These are phyloP conservation scores for Ploettnerulaceae sp. DNA, from an alignment of 2,329 filamentous ascomycete genomes.

Conservation along the genomic window DNA sequence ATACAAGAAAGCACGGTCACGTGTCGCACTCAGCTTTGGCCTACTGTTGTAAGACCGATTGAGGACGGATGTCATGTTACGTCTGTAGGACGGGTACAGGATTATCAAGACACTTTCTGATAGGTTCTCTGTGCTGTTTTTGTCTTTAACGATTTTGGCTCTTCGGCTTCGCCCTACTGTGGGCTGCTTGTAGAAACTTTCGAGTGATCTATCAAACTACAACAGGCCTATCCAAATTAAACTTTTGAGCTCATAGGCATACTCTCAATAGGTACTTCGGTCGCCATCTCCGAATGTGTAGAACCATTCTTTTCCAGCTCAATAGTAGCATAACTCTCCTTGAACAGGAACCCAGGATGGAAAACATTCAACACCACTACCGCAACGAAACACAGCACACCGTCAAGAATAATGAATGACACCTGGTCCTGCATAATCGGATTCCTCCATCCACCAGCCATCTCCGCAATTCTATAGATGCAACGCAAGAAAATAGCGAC, in stretches of 20 bases:
- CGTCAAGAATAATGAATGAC: conserved; percentile 49
- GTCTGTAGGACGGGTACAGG: too few relatives aligned
- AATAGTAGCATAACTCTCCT: conserved; percentile 14
- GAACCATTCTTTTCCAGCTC: conserved; percentile 4
- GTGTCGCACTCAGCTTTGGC: too few relatives aligned
- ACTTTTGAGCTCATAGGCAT: not conserved
- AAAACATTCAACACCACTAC: conserved; percentile 42
- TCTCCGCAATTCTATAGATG: conserved; percentile 44
- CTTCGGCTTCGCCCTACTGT: too few relatives aligned
- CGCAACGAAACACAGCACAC: conserved; percentile 42
- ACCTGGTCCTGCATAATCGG: conserved; percentile 57
- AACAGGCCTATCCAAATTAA: too few relatives aligned
- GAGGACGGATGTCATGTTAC: too few relatives aligned
- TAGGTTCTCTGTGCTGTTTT: too few relatives aligned
- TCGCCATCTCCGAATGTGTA: not conserved
- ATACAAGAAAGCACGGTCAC: too few relatives aligned
- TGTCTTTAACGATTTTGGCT: too few relatives aligned
- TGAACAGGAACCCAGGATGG: conserved; percentile 35
- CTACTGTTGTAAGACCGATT: too few relatives aligned
- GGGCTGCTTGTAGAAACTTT: too few relatives aligned
- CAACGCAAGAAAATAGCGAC: conserved; percentile 15
- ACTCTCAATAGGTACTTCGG: not conserved
- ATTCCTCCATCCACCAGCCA: conserved; percentile 60
- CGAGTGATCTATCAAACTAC: too few relatives aligned
- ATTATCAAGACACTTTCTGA: too few relatives aligned